Evolutionary conservation across 495 filamentous ascomycete genomes (phyloP).

Genomic region (Chaetomium tenue): DNA sequence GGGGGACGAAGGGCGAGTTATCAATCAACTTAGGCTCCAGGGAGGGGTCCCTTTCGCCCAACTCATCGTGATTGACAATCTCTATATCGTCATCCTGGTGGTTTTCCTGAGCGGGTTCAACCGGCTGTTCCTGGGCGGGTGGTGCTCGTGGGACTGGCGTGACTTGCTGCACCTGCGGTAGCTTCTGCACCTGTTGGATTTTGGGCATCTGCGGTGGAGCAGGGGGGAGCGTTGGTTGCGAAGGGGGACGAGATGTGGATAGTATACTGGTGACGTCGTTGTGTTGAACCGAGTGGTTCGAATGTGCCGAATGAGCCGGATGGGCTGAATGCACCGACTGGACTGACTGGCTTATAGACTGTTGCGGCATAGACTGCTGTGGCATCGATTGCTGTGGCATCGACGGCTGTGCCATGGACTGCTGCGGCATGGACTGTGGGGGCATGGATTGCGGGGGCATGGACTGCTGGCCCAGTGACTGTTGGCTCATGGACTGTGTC

Average conservation of each 20-base stretch:
- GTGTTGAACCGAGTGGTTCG: slow-evolving; percentile 33
- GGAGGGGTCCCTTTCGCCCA: slow-evolving; percentile 40
- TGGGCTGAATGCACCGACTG: slow-evolving; percentile 32
- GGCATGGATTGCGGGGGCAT: slow-evolving; percentile 25
- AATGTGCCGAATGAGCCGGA: slow-evolving; percentile 28
- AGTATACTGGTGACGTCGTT: slow-evolving; percentile 32
- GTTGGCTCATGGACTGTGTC: slow-evolving; percentile 27
- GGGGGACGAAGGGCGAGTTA: slow-evolving; percentile 44
- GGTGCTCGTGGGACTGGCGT: slow-evolving; percentile 41
- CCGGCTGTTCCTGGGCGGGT: slow-evolving; percentile 40
- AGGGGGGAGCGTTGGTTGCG: slow-evolving; percentile 32
- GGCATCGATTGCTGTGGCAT: too few relatives aligned
- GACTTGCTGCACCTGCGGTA: slow-evolving; percentile 39
- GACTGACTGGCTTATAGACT: slow-evolving; percentile 22
- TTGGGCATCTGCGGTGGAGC: slow-evolving; percentile 32
- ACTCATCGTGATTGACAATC: slow-evolving; percentile 41
- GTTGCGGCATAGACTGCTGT: slow-evolving; percentile 12
- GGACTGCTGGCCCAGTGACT: slow-evolving; percentile 24
- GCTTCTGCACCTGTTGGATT: slow-evolving; percentile 38
- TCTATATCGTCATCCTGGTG: slow-evolving; percentile 48
- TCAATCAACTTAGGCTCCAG: slow-evolving; percentile 47
- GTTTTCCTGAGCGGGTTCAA: slow-evolving; percentile 34
- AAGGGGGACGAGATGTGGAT: slow-evolving; percentile 29
- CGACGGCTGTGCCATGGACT: too few relatives aligned
- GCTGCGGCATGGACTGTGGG: slow-evolving; percentile 23